A percentile compares a stretch with the other conserved stretches of the same genome.
Evolutionary conservation across 1,284 basidiomycete species (phyloP).

Genomic region (Marasmius fiardii): DNA sequence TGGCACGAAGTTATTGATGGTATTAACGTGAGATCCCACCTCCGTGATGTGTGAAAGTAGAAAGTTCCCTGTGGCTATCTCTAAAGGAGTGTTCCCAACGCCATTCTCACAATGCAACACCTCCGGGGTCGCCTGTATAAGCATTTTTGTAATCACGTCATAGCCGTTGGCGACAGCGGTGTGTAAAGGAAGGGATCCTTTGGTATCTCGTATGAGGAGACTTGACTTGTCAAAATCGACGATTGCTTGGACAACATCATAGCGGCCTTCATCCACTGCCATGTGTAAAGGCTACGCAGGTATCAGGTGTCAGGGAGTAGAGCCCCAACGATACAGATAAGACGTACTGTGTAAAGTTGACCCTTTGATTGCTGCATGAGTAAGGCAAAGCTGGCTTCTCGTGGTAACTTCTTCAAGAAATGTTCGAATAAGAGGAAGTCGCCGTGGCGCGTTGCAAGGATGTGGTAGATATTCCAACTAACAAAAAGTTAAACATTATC

Average conservation of each 20-base stretch:
- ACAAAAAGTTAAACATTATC: not conserved
- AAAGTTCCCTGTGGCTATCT: conserved; percentile 31
- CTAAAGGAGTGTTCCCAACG: conserved; percentile 51
- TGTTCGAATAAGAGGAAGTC: conserved; percentile 34
- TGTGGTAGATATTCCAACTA: conserved; percentile 56
- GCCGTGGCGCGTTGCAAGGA: conserved; percentile 29
- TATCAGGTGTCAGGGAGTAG: conserved; percentile 1
- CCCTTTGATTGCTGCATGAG: conserved; percentile 43
- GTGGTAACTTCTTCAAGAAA: conserved; percentile 43
- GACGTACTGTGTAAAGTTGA: conserved; percentile 41
- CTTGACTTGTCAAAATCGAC: conserved; percentile 29
- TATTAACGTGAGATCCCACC: no score
- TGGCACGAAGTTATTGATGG: not conserved
- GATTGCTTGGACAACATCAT: conserved; percentile 30
- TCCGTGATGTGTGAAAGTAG: conserved; percentile 14
- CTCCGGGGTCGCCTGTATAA: conserved; percentile 36
- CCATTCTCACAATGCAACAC: conserved; percentile 46
- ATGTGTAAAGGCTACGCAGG: conserved; percentile 45
- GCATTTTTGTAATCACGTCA: conserved; percentile 30
- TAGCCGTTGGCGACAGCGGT: conserved; percentile 32
- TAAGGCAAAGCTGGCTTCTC: conserved; percentile 38
- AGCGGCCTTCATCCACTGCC: conserved; percentile 32
- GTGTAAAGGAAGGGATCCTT: conserved; percentile 47
- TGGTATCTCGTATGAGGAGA: conserved; percentile 35
- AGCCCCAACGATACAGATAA: conserved; percentile 1